phyloP scores from a whole-genome alignment of 108 stramenopile species.

The Nitzschia sp. region DNA sequence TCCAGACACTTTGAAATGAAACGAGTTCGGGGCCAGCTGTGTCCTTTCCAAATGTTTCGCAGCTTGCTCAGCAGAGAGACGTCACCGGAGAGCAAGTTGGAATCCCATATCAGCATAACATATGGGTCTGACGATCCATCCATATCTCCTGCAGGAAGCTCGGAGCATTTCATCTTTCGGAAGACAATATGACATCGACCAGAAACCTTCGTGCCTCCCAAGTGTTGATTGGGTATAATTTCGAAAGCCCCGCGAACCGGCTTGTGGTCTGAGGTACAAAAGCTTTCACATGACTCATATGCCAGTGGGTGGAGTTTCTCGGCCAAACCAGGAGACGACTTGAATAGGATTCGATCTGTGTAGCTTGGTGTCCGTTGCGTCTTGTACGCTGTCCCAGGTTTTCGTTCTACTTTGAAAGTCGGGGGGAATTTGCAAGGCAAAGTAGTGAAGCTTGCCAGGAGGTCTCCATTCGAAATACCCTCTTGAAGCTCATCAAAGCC shows the following conservation, averaged over 20 bases:
- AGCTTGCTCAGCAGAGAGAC: constrained; percentile 23
- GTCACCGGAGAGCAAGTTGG: constrained; percentile 19
- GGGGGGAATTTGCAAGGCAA: constrained; percentile 59
- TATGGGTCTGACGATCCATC: constrained; percentile 62
- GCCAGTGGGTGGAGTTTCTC: constrained; percentile 44
- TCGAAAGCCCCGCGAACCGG: constrained; percentile 72
- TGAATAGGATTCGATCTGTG: constrained; percentile 71
- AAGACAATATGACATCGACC: constrained; percentile 9
- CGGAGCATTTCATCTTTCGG: constrained; percentile 45
- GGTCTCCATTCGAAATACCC: constrained; percentile 37
- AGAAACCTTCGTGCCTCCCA: constrained; percentile 7
- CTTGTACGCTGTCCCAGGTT: constrained; percentile 49
- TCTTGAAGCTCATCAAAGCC: constrained; percentile 41
- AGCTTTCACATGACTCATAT: constrained; percentile 61
- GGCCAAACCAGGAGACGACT: constrained; percentile 42
- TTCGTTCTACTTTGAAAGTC: constrained; percentile 66
- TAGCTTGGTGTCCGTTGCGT: constrained; percentile 61
- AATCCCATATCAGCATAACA: constrained; percentile 51
- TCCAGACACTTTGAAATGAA: constrained; percentile 42
- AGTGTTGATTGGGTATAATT: constrained; percentile 46
- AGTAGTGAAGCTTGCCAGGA: constrained; percentile 42
- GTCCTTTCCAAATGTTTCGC: constrained; percentile 23
- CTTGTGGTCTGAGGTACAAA: constrained; percentile 81
- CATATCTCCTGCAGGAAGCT: constrained; percentile 56
- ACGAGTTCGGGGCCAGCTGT: constrained; percentile 29